phyloP scores from a whole-genome alignment of 441 rosid genomes.

The Lepidium campestre region DNA sequence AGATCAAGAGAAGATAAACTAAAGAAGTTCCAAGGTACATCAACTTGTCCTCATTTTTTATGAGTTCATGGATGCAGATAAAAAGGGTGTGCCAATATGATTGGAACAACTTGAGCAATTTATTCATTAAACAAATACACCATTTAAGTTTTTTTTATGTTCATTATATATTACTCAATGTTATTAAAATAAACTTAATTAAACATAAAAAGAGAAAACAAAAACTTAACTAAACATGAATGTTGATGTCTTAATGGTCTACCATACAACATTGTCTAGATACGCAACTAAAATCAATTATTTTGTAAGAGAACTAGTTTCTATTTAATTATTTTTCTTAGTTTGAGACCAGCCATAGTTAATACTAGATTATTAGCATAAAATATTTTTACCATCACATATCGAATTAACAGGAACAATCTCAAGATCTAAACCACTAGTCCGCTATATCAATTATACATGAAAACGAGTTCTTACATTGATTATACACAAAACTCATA shows the following conservation, averaged over 20 bases:
- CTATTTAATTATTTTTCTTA: no score
- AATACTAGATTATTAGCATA: no score
- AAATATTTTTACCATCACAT: no score
- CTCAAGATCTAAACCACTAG: no score
- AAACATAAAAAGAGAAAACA: no score
- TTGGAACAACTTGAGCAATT: slow-evolving; percentile 13
- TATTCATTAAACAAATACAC: not conserved
- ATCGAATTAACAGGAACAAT: no score
- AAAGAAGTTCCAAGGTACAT: slow-evolving; percentile 7
- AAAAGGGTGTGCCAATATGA: slow-evolving; percentile 10
- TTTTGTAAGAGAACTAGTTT: not conserved
- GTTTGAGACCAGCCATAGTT: no score
- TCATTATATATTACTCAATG: not conserved
- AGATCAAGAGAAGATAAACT: not conserved
- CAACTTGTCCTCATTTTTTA: slow-evolving; percentile 16
- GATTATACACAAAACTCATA: not conserved
- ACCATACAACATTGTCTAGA: not conserved
- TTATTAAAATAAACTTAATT: not conserved
- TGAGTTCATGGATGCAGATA: slow-evolving; percentile 14
- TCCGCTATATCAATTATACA: no score
- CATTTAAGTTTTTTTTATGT: not conserved
- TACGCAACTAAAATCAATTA: not conserved
- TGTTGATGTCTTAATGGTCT: not conserved
- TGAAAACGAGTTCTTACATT: not conserved
- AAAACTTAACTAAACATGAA: not conserved